Evolutionary conservation across 768 basidiomycete genomes (phyloP), one percentile per base, ranked within the genome.

Genomic region (Serendipita indica): DNA sequence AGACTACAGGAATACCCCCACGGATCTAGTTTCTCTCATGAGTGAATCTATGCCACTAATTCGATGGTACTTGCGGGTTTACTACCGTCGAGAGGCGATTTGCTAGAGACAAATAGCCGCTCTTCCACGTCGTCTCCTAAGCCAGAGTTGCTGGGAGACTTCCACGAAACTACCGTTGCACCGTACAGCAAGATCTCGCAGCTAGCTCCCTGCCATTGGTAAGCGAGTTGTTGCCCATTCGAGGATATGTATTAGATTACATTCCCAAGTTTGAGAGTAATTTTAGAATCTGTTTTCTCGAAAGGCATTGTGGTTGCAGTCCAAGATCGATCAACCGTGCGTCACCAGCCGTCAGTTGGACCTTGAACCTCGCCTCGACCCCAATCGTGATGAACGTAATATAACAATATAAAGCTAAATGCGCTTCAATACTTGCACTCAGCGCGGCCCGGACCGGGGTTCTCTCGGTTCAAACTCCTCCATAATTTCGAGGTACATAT

Each of bases 131-230:
- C 66, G 18, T 68, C 66, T 4, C 70, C 63, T 52, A 69, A 45
- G 16, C 63, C 62, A 20, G 65, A 60, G 35, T 62, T 64, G 33
- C 74, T 74, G 2, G 73, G 69, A 3, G 79, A 72, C 68, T 82
- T 86, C 91, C 91, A 97, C 0, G 91, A 93, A 39, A 83, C 78
- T 16, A 97, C 75, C 0, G 88, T 89, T 0, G 91, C 91, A 3
- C 92, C 92, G 64, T 86, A 94, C 30, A 84, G 71, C 5, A 89
- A 74, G 35, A 89, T 73, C 64, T 81, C 78, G 13, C 57, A 56
- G 28, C 43, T 49, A 1, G 60, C 25, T 16, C 62, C 62, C 16
- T 6, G 13, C 7, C 22, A 35, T 30, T 34, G 56, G 12, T 28
- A 16, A 10, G n/a, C 18, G 27, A 14, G 12, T 18, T 6, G 16